Conservation (phyloP, 441 rosid genomes). For the Bruguiera hainesii region DNA sequence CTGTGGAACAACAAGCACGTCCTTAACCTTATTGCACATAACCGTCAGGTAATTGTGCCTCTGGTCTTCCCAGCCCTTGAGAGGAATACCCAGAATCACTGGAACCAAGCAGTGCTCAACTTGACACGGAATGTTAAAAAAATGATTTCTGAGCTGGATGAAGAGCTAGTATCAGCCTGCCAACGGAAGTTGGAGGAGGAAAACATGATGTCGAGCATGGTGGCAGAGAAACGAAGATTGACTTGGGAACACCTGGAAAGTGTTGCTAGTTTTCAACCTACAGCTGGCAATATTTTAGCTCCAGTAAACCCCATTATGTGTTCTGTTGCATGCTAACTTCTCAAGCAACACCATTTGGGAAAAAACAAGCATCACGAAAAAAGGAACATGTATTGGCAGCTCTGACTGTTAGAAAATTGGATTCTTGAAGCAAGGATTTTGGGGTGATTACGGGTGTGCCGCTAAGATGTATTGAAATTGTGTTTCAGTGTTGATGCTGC, state of each 20-base stretch:
- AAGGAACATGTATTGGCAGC: constrained; percentile 9
- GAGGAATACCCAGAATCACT: constrained; percentile 53
- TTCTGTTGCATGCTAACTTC: constrained; percentile 46
- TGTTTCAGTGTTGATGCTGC: constrained; percentile 18
- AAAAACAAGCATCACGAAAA: not conserved
- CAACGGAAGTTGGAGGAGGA: constrained; percentile 57
- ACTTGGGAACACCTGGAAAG: constrained; percentile 63
- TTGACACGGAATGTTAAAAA: constrained; percentile 57
- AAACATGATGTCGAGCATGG: constrained; percentile 28
- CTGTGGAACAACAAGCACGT: constrained; percentile 66
- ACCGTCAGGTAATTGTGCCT: constrained; percentile 57
- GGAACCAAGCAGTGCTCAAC: constrained; percentile 76
- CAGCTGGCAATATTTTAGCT: constrained; percentile 26
- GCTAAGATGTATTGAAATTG: constrained; percentile 30
- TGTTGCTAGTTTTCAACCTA: constrained; percentile 42
- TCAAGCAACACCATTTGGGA: constrained; percentile 8
- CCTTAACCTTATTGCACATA: constrained; percentile 45
- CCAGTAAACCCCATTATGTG: constrained; percentile 36
- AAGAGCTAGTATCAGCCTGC: constrained; percentile 48
- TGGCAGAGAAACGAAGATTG: constrained; percentile 54
- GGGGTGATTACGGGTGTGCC: constrained; percentile 27
- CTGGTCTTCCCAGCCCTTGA: constrained; percentile 55
- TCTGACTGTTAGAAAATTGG: constrained; percentile 18
- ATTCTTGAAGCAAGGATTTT: constrained; percentile 16
- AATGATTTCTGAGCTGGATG: constrained; percentile 62